These are phyloP conservation scores for Zygotorulaspora sp. DNA, from an alignment of 805 yeast genomes.

Conservation along the genomic window DNA sequence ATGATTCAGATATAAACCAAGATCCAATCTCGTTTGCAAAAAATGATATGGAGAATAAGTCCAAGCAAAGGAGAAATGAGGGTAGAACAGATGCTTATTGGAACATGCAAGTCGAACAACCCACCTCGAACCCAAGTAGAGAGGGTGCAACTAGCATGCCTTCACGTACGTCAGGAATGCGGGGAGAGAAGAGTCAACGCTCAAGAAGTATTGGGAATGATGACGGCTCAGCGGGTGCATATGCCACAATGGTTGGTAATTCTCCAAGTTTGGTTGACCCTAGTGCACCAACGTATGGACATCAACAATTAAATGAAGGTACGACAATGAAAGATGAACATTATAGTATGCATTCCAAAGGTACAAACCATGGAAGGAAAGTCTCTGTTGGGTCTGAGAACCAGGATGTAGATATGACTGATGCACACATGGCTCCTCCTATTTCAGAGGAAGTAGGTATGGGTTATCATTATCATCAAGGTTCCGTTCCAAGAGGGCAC, in stretches of 20 bases:
- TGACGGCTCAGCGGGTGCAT: conserved; percentile 8
- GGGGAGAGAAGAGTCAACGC: conserved; percentile 4
- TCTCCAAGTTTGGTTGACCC: conserved; percentile 32
- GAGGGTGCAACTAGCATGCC: conserved; percentile 4
- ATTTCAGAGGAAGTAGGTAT: conserved; percentile 1
- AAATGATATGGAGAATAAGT: not conserved
- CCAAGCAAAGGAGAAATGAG: not conserved
- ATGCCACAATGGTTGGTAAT: conserved; percentile 24
- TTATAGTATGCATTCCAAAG: conserved; percentile 8
- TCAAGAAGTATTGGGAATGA: conserved; percentile 9
- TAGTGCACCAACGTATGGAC: conserved; percentile 26
- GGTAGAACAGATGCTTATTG: conserved; percentile 3
- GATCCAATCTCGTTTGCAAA: not conserved
- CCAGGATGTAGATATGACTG: conserved; percentile 1
- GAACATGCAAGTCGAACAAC: conserved; percentile 1
- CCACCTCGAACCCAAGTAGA: conserved; percentile 4
- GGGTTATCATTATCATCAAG: conserved; percentile 4
- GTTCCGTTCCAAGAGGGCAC: conserved; percentile 11
- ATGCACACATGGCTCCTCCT: not conserved
- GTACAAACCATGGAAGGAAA: conserved; percentile 4
- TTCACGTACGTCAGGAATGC: not conserved
- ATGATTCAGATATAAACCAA: not conserved
- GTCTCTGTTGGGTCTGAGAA: conserved; percentile 10
- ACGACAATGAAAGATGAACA: not conserved
- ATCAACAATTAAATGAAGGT: conserved; percentile 8